phyloP scores from a whole-genome alignment of 768 basidiomycete genomes.

The Lactifluus piperatus region DNA sequence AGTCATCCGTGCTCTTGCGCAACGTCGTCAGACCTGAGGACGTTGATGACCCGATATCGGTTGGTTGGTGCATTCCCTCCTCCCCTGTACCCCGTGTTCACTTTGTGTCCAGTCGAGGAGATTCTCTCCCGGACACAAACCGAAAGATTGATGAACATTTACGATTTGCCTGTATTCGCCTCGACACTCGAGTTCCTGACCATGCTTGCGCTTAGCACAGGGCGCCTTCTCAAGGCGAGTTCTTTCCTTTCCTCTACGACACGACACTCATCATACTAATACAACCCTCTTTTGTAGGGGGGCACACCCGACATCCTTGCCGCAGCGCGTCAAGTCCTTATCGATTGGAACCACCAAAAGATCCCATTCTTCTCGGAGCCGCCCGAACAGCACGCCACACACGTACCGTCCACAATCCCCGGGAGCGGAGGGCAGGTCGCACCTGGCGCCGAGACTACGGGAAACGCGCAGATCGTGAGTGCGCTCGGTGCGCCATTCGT shows the following conservation, averaged over 20 bases:
- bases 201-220: conserved; percentile 76
- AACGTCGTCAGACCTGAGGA: conserved; percentile 91
- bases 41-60: conserved; percentile 80
- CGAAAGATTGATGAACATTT: conserved; percentile 72
- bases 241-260: not conserved
- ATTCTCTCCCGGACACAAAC: conserved; percentile 66
- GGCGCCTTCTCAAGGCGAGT: conserved; percentile 71
- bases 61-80: conserved; percentile 45
- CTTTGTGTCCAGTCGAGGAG: conserved; percentile 63
- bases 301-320: conserved; percentile 84
- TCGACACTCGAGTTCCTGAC: conserved; percentile 80
- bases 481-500: conserved; percentile 73
- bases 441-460: conserved; percentile 71
- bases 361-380: not conserved
- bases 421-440: conserved; percentile 39
- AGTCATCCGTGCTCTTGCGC: conserved; percentile 59
- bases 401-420: conserved; percentile 26
- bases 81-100: not conserved
- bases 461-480: conserved; percentile 69
- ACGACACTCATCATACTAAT: not conserved
- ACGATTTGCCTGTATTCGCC: conserved; percentile 68
- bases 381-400: not conserved
- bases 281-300: conserved; percentile 39
- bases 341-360: conserved; percentile 48
- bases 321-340: conserved; percentile 72